These are phyloP conservation scores for Ophiostoma sp. DNA, from an alignment of 2,329 filamentous ascomycete species.

Conservation along the genomic window DNA sequence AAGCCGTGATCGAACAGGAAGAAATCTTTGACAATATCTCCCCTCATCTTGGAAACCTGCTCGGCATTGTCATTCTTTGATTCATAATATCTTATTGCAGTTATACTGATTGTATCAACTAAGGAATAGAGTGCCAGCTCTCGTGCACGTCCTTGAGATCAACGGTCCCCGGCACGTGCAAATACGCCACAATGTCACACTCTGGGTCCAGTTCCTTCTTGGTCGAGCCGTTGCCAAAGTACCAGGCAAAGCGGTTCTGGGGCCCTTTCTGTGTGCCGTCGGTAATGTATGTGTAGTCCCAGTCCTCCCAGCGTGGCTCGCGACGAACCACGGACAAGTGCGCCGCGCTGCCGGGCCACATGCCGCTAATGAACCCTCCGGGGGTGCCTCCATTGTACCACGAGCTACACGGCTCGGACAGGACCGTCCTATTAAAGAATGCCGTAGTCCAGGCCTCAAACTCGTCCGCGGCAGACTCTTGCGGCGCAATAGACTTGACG, in stretches of 20 bases:
- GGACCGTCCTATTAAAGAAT: slow-evolving; percentile 34
- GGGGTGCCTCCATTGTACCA: slow-evolving; percentile 35
- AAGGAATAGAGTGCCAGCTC: slow-evolving; percentile 49
- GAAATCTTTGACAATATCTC: not conserved
- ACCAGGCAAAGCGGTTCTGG: slow-evolving; percentile 27
- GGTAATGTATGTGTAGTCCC: slow-evolving; percentile 32
- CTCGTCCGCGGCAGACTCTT: slow-evolving; percentile 27
- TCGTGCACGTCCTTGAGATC: slow-evolving; percentile 62
- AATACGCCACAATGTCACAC: slow-evolving; percentile 40
- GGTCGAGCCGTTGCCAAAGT: slow-evolving; percentile 49
- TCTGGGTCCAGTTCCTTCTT: slow-evolving; percentile 38
- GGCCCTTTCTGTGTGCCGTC: slow-evolving; percentile 42
- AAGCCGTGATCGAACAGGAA: not conserved
- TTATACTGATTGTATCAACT: not conserved
- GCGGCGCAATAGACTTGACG: slow-evolving; percentile 35
- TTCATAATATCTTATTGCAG: not conserved
- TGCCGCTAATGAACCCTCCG: slow-evolving; percentile 29
- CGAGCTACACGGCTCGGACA: slow-evolving; percentile 32
- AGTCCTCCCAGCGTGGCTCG: slow-evolving; percentile 36
- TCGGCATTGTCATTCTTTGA: not conserved
- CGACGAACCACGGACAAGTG: slow-evolving; percentile 31
- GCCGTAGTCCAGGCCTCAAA: slow-evolving; percentile 32
- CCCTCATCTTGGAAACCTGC: not conserved
- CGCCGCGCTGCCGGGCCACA: slow-evolving; percentile 30
- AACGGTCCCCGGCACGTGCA: slow-evolving; percentile 47